A percentile compares a stretch with the other conserved stretches of the same genome.
Evolutionary conservation across 2,329 filamentous ascomycete genomes (phyloP).

Genomic region (Fusarium staphyleae): DNA sequence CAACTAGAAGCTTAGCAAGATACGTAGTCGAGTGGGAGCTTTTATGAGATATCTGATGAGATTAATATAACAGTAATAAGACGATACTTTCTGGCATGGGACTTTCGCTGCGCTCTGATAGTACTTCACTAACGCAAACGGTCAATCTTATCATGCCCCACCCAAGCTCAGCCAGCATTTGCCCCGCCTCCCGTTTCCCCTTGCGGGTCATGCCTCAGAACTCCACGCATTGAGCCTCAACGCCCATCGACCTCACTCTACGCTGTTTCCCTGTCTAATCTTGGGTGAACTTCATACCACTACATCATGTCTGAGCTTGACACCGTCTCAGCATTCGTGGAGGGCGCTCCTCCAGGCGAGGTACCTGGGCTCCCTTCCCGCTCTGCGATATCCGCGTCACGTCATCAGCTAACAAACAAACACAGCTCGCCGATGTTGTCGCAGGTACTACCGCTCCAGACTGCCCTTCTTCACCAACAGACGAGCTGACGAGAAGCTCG

Average conservation of each 20-base stretch:
- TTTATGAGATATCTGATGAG: background rate
- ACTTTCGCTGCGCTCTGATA: background rate
- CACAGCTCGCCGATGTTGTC: conserved; percentile 84
- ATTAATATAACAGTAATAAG: conserved; percentile 6
- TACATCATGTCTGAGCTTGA: conserved; percentile 49
- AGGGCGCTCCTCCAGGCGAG: conserved; percentile 95
- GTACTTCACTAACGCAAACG: conserved; percentile 21
- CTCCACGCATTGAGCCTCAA: conserved; percentile 32
- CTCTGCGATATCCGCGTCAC: conserved; percentile 22
- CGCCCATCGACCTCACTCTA: conserved; percentile 21
- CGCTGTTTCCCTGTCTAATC: conserved; percentile 4
- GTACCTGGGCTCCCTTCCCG: conserved; percentile 58
- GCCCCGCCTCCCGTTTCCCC: conserved; percentile 40
- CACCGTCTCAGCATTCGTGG: conserved; percentile 81
- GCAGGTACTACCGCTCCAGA: conserved; percentile 65
- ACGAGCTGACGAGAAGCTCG: conserved; percentile 31
- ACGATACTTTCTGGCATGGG: conserved; percentile 1
- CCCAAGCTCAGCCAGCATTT: conserved; percentile 29
- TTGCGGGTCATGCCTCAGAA: conserved; percentile 26
- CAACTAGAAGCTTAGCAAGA: background rate
- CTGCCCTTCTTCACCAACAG: background rate
- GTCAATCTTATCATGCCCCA: conserved; percentile 27
- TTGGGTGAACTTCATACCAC: conserved; percentile 13
- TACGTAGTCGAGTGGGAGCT: conserved; percentile 1
- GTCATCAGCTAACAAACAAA: conserved; percentile 42